A percentile compares a stretch with the other conserved stretches of the same genome.
These are phyloP conservation scores for Tolypocladium tundrense DNA, from an alignment of 2,329 filamentous ascomycete genomes.

Conservation along the genomic window DNA sequence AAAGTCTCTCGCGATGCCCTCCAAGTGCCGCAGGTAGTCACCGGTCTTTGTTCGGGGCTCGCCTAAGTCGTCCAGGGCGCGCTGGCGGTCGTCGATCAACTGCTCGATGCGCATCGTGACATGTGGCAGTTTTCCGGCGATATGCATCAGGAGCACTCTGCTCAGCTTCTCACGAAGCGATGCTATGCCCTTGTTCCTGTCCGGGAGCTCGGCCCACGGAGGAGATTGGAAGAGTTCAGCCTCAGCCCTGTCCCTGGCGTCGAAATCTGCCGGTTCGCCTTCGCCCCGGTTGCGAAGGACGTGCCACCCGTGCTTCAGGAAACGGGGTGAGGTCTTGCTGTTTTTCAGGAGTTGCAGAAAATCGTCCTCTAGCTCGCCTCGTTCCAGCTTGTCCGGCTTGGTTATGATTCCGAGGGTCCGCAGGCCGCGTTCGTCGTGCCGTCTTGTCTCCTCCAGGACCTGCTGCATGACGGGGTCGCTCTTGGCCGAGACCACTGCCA, in stretches of 20 bases:
- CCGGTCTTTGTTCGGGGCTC: not conserved
- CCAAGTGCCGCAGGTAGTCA: not conserved
- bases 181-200: conserved; percentile 1
- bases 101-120: conserved; percentile 4
- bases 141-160: conserved; percentile 2
- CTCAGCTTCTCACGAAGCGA: conserved; percentile 5
- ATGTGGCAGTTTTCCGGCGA: conserved; percentile 2
- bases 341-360: conserved; percentile 34
- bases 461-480: conserved; percentile 48
- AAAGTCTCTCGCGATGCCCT: not conserved
- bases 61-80: not conserved
- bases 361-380: conserved; percentile 21
- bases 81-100: not conserved
- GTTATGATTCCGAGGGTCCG: conserved; percentile 48
- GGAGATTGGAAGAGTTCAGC: conserved; percentile 30
- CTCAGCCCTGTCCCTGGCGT: conserved; percentile 25
- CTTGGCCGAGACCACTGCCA: conserved; percentile 46
- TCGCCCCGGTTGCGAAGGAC: conserved; percentile 34
- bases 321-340: conserved; percentile 30
- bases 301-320: conserved; percentile 36
- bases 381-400: conserved; percentile 34
- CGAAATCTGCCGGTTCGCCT: conserved; percentile 13
- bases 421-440: conserved; percentile 10
- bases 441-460: conserved; percentile 34
- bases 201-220: conserved; percentile 23